phyloP scores from a whole-genome alignment of 495 filamentous ascomycete species.

The Annulohypoxylon stygium region DNA sequence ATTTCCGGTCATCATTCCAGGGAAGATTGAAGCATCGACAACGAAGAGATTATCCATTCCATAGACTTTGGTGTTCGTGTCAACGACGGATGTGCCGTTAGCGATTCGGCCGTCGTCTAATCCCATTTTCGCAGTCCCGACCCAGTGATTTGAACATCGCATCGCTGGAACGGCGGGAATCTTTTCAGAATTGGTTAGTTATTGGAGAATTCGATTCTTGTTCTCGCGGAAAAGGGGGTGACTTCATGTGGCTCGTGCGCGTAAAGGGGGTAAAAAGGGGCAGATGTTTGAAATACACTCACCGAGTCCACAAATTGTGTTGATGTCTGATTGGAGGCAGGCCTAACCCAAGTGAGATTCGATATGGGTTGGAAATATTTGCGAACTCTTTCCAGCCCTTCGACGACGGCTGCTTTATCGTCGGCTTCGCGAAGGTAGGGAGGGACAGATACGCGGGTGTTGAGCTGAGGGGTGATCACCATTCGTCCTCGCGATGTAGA shows the following conservation, averaged over 20 bases:
- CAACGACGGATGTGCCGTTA: conserved; percentile 68
- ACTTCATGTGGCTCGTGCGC: too few relatives aligned
- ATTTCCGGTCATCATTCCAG: conserved; percentile 68
- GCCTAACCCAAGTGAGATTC: conserved; percentile 63
- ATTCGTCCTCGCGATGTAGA: conserved; percentile 64
- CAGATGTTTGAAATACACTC: conserved; percentile 1
- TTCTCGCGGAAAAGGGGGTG: too few relatives aligned
- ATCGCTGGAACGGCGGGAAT: conserved; percentile 53
- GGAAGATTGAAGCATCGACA: conserved; percentile 50
- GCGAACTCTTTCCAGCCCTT: conserved; percentile 66
- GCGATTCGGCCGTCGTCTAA: conserved; percentile 65
- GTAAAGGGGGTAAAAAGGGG: too few relatives aligned
- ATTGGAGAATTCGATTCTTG: background rate
- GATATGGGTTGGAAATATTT: conserved; percentile 61
- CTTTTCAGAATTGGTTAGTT: conserved; percentile 29
- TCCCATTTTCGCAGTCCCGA: conserved; percentile 68
- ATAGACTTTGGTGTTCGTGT: conserved; percentile 68
- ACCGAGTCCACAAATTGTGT: conserved; percentile 62
- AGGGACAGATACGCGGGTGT: conserved; percentile 57
- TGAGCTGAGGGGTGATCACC: conserved; percentile 61
- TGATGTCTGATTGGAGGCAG: conserved; percentile 61
- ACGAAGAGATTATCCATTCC: conserved; percentile 67
- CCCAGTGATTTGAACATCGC: conserved; percentile 63
- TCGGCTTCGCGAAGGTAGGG: conserved; percentile 59
- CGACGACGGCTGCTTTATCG: conserved; percentile 52